Evolutionary conservation across 257 asterid species (phyloP), one percentile per base, ranked within the genome.

Genomic region (Nicotiana tabacum): DNA sequence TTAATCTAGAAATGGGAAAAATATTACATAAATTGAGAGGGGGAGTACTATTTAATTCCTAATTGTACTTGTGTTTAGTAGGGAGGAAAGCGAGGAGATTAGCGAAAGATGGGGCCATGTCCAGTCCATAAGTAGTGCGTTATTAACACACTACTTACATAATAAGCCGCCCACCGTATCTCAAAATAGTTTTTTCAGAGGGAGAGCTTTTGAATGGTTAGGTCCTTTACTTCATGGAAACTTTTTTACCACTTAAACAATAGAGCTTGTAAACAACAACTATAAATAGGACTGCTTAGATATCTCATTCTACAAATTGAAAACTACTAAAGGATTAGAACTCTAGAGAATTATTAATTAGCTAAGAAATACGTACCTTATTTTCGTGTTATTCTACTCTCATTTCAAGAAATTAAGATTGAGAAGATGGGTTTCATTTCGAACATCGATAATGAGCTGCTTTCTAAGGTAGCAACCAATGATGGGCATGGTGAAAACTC

Each of bases 401-500:
- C 51, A 12, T 43, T 9, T 9, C 51, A 43, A 43, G 51, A 43
- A 9, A 43, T 9, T 43, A 58, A 18, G 27, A 58, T 58, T 15
- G 33, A 21, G 66, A 21, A 70, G 16, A 76, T 78, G 70, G 82
- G 68, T 57, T 78, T 78, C 1, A 78, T 43, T 62, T 78, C 82
- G 58, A 58, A 17, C 57, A 16, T 32, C 67, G 16, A 77, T 0
- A 55, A 56, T 77, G 81, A 77, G 32, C 0, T 77, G 2, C 81
- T 77, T 77, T 78, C 82, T 27, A 78, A 33, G 82, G 35, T 58
- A 37, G 82, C 82, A 32, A 78, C 12, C 6, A 78, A 62, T 27
- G 9, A 58, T 78, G 82, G 82, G 11, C 82, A 78, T 78, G 82
- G 67, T 12, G 82, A 78, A 62, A 78, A 78, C 3, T 78, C 68